These are phyloP conservation scores for Ogataea pini DNA, from an alignment of 805 yeast species.

Conservation along the genomic window DNA sequence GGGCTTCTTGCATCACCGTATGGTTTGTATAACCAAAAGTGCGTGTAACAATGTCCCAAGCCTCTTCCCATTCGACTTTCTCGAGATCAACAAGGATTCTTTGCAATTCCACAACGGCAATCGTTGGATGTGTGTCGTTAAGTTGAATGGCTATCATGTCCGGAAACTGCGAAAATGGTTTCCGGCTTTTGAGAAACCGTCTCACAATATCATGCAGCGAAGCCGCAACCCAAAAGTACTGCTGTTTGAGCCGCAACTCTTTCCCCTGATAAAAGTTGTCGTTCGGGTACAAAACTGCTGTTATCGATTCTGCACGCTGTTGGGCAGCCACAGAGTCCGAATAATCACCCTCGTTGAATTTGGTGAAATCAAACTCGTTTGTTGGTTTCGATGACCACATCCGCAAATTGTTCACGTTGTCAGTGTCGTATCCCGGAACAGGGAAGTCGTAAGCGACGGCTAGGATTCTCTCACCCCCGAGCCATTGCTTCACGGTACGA, in stretches of 20 bases:
- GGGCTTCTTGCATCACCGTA: slow-evolving; percentile 92
- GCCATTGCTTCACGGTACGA: slow-evolving; percentile 65
- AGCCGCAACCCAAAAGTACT: slow-evolving; percentile 96
- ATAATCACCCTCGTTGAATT: slow-evolving; percentile 91
- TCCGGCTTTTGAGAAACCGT: slow-evolving; percentile 76
- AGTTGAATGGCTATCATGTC: slow-evolving; percentile 89
- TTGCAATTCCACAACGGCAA: slow-evolving; percentile 87
- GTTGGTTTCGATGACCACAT: slow-evolving; percentile 91
- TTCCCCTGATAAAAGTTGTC: slow-evolving; percentile 91
- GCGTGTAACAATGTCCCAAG: slow-evolving; percentile 78
- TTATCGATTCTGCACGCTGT: slow-evolving; percentile 87
- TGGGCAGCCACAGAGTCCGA: slow-evolving; percentile 79
- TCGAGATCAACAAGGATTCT: slow-evolving; percentile 84
- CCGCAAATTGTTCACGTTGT: slow-evolving; percentile 83
- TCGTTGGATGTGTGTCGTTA: slow-evolving; percentile 92
- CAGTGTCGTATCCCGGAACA: slow-evolving; percentile 84
- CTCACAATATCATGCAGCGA: slow-evolving; percentile 88
- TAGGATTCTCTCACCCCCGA: slow-evolving; percentile 83
- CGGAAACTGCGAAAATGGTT: slow-evolving; percentile 80
- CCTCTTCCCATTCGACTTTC: slow-evolving; percentile 75
- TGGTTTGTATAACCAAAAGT: slow-evolving; percentile 94
- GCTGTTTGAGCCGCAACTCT: slow-evolving; percentile 90
- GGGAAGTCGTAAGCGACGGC: slow-evolving; percentile 94
- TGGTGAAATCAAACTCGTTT: slow-evolving; percentile 85
- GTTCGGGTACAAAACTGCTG: slow-evolving; percentile 91